Base-by-base conservation (phyloP, 768 basidiomycete genomes). In the Termitomyces eurrhizus region DNA sequence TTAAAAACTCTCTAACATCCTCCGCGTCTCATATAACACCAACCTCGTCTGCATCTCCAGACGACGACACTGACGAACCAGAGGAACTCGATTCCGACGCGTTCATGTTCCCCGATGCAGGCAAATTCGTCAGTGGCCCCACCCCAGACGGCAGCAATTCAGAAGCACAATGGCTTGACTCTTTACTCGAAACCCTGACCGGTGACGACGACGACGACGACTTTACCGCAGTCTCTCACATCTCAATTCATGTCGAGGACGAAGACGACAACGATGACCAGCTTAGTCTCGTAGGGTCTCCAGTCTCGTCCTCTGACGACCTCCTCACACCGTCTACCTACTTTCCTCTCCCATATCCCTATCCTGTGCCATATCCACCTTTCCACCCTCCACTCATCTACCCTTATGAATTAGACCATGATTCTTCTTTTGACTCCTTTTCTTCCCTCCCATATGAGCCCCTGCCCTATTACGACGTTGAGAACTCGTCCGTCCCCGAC, bases 131-230 rank as follows among this genome's bases (percentile, higher is more conserved):
- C 65, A 68, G 70, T 53, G 65, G 73, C 62, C 71, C 64, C 62
- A 61, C 70, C 46, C 57, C 77, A 56, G 72, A 75, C 66, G 68
- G 67, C 62, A 77, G 75, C 63, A 75, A 78, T 64, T 86, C 87
- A 18, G 91, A 94, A 73, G 85, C 85, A 56, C 81, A 86, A 67
- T 93, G 92, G 92, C 81, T 93, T 55, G 89, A 93, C 73, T 89
- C 90, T 41, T 76, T 93, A 57, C 72, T 93, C 66, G 88, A 92
- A 75, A 82, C 81, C 11, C 80, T 93, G 36, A 84, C 58, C 14
- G 64, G 80, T 63, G 89, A 89, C 69, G 87, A 87, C 54, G 86
- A 89, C 48, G 85, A 89, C 58, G 86, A 88, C 64, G 74, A 82
- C 60, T 78, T 77, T 65, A 68, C 69, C 57, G 64, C 75, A 18